phyloP scores from a whole-genome alignment of 345 rosid genomes.

The Melaleuca alternifolia region DNA sequence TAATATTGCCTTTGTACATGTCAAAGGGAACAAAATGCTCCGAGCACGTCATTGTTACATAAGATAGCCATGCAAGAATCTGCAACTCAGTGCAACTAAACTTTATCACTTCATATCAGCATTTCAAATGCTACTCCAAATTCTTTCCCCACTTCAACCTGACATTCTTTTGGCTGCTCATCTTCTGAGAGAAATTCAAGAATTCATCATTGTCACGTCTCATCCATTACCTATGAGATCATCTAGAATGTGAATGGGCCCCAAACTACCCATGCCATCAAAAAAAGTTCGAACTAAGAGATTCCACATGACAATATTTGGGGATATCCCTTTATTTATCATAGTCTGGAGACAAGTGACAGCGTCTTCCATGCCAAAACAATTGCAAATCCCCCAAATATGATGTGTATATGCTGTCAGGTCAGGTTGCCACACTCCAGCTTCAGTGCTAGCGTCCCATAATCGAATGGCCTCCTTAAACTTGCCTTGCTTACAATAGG shows the following conservation, averaged over 20 bases:
- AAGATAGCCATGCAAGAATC: neutral
- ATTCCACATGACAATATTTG: conserved; percentile 65
- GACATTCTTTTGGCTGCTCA: neutral
- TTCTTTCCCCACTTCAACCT: neutral
- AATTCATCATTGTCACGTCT: neutral
- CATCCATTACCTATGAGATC: conserved; percentile 26
- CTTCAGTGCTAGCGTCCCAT: conserved; percentile 22
- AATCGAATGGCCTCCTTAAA: conserved; percentile 32
- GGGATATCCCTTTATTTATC: conserved; percentile 34
- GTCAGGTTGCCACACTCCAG: conserved; percentile 53
- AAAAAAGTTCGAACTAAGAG: conserved; percentile 47
- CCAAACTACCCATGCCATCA: conserved; percentile 24
- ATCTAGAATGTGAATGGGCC: conserved; percentile 29
- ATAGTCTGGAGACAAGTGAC: conserved; percentile 33
- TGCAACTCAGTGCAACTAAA: neutral
- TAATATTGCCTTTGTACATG: neutral
- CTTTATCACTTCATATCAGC: neutral
- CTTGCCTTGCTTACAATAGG: conserved; percentile 45
- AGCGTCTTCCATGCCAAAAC: conserved; percentile 38
- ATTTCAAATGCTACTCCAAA: neutral
- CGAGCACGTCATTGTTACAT: neutral
- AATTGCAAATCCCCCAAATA: conserved; percentile 55
- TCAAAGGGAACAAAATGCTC: neutral
- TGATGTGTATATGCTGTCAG: conserved; percentile 50
- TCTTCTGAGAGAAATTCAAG: neutral